phyloP scores from a whole-genome alignment of 2,329 filamentous ascomycete species.

The Acephala macrosclerotiorum region DNA sequence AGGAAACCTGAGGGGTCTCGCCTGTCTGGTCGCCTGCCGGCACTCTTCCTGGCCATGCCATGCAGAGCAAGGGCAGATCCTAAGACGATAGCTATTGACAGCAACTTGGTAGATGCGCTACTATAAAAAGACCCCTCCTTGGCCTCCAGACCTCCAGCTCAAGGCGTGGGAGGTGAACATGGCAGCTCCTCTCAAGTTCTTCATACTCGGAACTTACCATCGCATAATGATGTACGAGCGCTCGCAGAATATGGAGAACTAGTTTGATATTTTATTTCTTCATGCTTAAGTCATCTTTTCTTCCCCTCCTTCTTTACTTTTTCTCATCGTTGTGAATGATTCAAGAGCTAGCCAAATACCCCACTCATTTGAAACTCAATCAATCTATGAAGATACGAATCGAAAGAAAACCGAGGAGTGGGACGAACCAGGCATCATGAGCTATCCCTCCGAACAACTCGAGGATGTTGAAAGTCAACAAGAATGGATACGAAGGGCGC shows the following conservation, averaged over 20 bases:
- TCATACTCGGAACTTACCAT: background rate
- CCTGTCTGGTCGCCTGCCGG: background rate
- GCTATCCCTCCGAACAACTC: background rate
- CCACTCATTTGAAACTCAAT: conserved; percentile 6
- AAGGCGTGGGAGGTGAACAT: background rate
- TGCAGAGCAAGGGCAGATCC: background rate
- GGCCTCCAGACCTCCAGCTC: background rate
- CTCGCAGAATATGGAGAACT: background rate
- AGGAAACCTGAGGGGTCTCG: conserved; percentile 13
- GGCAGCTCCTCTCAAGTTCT: background rate
- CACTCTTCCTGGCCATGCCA: background rate
- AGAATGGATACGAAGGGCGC: conserved; percentile 6
- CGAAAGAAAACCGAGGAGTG: conserved; percentile 5
- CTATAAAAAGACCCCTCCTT: background rate
- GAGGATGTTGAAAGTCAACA: conserved; percentile 12
- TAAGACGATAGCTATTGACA: background rate
- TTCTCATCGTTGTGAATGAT: background rate
- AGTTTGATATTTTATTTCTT: conserved; percentile 19
- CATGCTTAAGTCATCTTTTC: conserved; percentile 12
- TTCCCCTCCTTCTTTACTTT: background rate
- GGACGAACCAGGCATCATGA: conserved; percentile 21
- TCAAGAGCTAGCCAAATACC: background rate
- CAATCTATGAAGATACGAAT: conserved; percentile 17
- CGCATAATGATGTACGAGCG: conserved; percentile 15
- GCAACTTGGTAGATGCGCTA: background rate